phyloP scores from a whole-genome alignment of 1,139 yeast genomes.

The Yamadazyma atlantica region DNA sequence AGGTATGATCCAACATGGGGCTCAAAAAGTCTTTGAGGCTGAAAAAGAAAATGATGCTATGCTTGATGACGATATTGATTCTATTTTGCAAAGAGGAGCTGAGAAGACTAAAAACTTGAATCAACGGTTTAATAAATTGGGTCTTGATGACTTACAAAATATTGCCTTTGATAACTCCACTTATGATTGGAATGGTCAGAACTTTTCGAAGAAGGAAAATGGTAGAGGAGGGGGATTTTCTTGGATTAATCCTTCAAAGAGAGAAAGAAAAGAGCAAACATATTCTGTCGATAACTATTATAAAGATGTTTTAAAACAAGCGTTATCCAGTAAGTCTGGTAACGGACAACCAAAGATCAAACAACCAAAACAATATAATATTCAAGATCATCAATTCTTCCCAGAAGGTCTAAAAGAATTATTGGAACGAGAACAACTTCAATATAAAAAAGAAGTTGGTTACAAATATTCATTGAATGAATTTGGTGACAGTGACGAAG shows the following conservation, averaged over 20 bases:
- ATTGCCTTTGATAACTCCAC: conserved; percentile 86
- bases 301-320: conserved; percentile 64
- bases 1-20: conserved; percentile 97
- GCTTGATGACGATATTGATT: conserved; percentile 77
- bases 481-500: conserved; percentile 55
- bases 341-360: conserved; percentile 43
- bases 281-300: conserved; percentile 87
- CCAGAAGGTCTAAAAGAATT: conserved; percentile 63
- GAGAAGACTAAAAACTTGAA: conserved; percentile 76
- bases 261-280: conserved; percentile 87
- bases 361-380: conserved; percentile 70
- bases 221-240: conserved; percentile 50
- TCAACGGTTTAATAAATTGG: conserved; percentile 78
- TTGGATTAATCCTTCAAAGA: conserved; percentile 87
- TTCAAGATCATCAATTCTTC: conserved; percentile 89
- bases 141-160: conserved; percentile 88
- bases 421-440: conserved; percentile 76
- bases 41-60: conserved; percentile 27
- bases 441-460: conserved; percentile 70
- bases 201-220: conserved; percentile 66
- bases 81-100: conserved; percentile 72
- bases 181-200: conserved; percentile 96
- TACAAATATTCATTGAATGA: conserved; percentile 63
- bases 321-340: conserved; percentile 13
- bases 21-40: conserved; percentile 75